phyloP scores from a whole-genome alignment of 495 filamentous ascomycete species.

The Xylaria flabelliformis region DNA sequence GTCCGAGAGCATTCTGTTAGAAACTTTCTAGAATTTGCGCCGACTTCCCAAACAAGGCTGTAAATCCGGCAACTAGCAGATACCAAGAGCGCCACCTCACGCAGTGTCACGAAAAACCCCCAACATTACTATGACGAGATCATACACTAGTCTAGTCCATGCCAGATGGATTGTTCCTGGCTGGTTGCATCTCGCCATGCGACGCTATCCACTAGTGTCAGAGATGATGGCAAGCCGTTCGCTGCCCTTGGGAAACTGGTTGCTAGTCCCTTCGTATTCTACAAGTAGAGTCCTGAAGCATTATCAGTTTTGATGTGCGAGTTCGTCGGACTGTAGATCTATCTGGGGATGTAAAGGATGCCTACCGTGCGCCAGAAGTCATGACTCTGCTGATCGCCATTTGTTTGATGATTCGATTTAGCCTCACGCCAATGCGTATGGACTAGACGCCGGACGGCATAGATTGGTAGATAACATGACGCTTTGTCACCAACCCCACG shows the following conservation, averaged over 20 bases:
- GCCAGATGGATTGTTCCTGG: background rate
- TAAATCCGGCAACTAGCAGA: slow-evolving; percentile 11
- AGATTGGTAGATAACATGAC: background rate
- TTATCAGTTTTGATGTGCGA: background rate
- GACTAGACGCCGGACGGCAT: background rate
- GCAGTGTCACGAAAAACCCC: background rate
- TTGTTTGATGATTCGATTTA: background rate
- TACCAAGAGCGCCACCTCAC: background rate
- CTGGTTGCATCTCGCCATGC: background rate
- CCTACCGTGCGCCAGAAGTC: background rate
- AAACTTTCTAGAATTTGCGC: slow-evolving; percentile 20
- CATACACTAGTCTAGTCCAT: background rate
- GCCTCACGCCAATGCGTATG: background rate
- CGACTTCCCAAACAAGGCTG: slow-evolving; percentile 19
- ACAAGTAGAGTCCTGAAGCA: background rate
- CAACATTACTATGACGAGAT: too few relatives aligned
- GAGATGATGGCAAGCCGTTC: slow-evolving; percentile 1
- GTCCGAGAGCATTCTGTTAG: slow-evolving; percentile 14
- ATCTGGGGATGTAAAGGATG: background rate
- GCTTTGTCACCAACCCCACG: background rate
- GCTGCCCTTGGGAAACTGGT: background rate
- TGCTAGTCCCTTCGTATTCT: background rate
- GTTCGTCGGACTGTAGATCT: background rate
- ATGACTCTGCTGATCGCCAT: background rate
- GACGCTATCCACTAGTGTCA: background rate